phyloP scores from a whole-genome alignment of 129 eudicot genomes.

The Mikania micrantha region DNA sequence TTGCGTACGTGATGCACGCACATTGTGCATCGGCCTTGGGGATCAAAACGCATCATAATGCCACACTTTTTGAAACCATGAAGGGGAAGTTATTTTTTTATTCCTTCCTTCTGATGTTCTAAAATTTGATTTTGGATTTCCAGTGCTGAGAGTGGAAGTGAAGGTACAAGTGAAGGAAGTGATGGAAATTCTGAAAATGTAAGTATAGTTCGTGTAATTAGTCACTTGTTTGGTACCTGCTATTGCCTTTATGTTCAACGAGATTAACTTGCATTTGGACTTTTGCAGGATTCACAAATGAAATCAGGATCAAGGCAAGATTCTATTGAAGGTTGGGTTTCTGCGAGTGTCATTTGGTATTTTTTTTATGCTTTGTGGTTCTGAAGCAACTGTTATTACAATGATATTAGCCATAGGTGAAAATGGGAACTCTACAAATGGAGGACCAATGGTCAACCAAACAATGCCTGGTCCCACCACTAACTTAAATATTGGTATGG shows the following conservation, averaged over 20 bases:
- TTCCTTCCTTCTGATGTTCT: not conserved
- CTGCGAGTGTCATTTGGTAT: not conserved
- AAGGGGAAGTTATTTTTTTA: not conserved
- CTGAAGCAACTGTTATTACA: conserved; percentile 5
- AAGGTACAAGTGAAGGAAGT: conserved; percentile 97
- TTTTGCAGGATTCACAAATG: conserved; percentile 68
- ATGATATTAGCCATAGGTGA: conserved; percentile 47
- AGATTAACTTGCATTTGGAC: not conserved
- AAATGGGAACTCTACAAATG: conserved; percentile 71
- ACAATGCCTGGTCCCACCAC: conserved; percentile 64
- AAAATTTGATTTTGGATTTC: conserved; percentile 12
- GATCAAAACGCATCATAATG: too few species aligned
- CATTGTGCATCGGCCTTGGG: too few species aligned
- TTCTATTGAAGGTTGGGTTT: conserved; percentile 58
- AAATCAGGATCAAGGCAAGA: conserved; percentile 73
- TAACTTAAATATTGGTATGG: conserved; percentile 92
- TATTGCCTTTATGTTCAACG: not conserved
- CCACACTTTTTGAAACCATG: too few species aligned
- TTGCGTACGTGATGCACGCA: too few species aligned
- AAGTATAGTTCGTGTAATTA: conserved; percentile 19
- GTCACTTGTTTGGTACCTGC: not conserved
- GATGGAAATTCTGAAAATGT: conserved; percentile 93
- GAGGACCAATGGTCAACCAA: conserved; percentile 46
- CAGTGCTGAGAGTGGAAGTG: conserved; percentile 93
- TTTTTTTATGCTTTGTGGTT: conserved; percentile 1